Conservation (phyloP, 768 basidiomycete genomes). For the Lentinula sp. region DNA sequence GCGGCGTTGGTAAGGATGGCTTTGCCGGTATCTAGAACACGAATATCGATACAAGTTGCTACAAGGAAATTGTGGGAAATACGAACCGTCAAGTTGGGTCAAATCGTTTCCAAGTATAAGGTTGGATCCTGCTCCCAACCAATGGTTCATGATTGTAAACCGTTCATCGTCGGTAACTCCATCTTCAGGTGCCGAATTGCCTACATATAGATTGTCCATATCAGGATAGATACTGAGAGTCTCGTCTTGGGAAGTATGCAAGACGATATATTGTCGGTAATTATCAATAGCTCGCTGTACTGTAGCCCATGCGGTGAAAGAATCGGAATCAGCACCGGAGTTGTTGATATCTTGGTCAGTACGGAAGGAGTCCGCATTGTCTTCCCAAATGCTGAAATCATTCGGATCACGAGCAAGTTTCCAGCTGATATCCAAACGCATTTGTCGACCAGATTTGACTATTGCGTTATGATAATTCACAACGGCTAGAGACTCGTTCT, state of each 20-base stretch:
- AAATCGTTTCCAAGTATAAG: conserved; percentile 7
- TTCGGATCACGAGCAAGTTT: conserved; percentile 5
- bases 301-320: conserved; percentile 6
- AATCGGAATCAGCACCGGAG: background rate
- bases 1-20: conserved; percentile 1
- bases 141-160: conserved; percentile 4
- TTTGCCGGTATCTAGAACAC: background rate
- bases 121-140: conserved; percentile 6
- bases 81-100: conserved; percentile 1
- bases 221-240: conserved; percentile 8
- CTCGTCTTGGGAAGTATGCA: conserved; percentile 3
- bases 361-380: conserved; percentile 7
- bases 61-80: too few relatives aligned
- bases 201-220: conserved; percentile 10
- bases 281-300: conserved; percentile 10
- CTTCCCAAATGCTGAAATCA: conserved; percentile 5
- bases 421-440: conserved; percentile 10
- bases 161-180: conserved; percentile 5
- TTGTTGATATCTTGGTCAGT: conserved; percentile 11
- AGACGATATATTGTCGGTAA: conserved; percentile 7
- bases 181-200: background rate
- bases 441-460: background rate
- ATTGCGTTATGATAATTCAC: conserved; percentile 7
- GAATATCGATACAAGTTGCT: background rate
- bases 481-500: conserved; percentile 4